Conservation (phyloP, 176 grass and related monocot species). For the Juncus inflexus region DNA sequence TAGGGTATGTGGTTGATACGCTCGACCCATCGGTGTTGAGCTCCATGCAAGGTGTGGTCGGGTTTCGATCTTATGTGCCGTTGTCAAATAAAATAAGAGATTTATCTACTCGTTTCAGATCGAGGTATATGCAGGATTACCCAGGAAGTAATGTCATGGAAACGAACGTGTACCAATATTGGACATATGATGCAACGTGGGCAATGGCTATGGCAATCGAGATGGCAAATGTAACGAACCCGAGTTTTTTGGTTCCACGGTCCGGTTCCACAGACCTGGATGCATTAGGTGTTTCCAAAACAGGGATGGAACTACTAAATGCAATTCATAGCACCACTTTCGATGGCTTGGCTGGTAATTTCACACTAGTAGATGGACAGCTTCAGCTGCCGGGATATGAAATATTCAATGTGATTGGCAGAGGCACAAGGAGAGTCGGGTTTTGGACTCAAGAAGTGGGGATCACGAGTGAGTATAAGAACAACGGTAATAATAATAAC, state of each 20-base stretch:
- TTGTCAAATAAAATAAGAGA: constrained; percentile 12
- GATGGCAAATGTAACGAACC: neutral
- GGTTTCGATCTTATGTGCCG: constrained; percentile 36
- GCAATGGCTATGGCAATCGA: constrained; percentile 46
- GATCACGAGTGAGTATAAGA: constrained; percentile 2
- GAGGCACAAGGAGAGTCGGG: constrained; percentile 16
- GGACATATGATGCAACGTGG: constrained; percentile 49
- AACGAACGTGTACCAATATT: constrained; percentile 32
- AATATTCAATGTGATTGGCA: constrained; percentile 41
- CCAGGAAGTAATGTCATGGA: neutral
- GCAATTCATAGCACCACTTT: constrained; percentile 35
- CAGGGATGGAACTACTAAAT: constrained; percentile 25
- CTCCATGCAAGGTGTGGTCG: constrained; percentile 45
- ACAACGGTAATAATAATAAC: neutral
- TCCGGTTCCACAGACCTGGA: constrained; percentile 15
- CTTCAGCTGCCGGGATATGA: constrained; percentile 36
- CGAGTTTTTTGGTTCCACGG: constrained; percentile 9
- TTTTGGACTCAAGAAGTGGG: constrained; percentile 35
- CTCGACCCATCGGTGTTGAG: neutral
- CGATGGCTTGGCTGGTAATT: constrained; percentile 47
- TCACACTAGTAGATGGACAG: constrained; percentile 39
- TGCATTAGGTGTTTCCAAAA: constrained; percentile 25
- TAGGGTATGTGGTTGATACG: constrained; percentile 13
- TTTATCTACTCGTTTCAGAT: constrained; percentile 30
- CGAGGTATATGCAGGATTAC: constrained; percentile 28